A percentile compares a stretch with the other conserved stretches of the same genome.
These are phyloP conservation scores for Adansonia gregorii DNA, from an alignment of 441 rosid species.

Conservation along the genomic window DNA sequence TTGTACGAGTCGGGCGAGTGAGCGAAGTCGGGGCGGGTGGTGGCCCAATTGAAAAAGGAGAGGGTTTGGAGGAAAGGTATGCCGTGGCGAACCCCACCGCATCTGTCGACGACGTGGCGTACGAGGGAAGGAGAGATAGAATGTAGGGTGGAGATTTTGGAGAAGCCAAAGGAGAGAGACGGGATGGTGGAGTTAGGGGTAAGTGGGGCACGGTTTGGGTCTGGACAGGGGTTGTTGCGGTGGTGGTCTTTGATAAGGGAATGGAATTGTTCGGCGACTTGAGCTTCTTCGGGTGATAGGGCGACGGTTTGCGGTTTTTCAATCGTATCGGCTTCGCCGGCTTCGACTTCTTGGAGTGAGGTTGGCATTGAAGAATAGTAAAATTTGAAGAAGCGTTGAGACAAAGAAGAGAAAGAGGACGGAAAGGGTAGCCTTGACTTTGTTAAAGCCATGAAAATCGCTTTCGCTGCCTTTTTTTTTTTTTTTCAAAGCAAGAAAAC, in stretches of 20 bases:
- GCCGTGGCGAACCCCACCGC: conserved; percentile 73
- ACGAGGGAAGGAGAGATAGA: conserved; percentile 55
- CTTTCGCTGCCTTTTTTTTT: background rate
- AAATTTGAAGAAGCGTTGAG: conserved; percentile 34
- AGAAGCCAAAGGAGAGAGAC: conserved; percentile 63
- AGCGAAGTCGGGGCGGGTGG: conserved; percentile 36
- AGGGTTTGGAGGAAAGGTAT: conserved; percentile 70
- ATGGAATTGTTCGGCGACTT: conserved; percentile 53
- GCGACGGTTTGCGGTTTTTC: conserved; percentile 25
- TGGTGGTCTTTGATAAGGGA: conserved; percentile 75
- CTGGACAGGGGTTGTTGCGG: conserved; percentile 63
- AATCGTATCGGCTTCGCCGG: conserved; percentile 24
- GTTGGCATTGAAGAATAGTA: conserved; percentile 35
- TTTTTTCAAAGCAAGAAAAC: too few relatives aligned
- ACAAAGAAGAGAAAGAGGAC: conserved; percentile 30
- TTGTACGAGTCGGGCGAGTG: conserved; percentile 65
- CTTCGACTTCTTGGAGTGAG: conserved; percentile 34
- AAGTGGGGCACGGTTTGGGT: conserved; percentile 35
- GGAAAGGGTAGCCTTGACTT: conserved; percentile 38
- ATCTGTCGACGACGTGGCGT: conserved; percentile 61
- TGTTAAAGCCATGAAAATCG: conserved; percentile 46
- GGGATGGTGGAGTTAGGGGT: conserved; percentile 55
- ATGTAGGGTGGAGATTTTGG: conserved; percentile 43
- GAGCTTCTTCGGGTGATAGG: conserved; percentile 53
- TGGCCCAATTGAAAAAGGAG: conserved; percentile 88